phyloP scores from a whole-genome alignment of 78 protist genomes.

The Protostelium mycophagum region DNA sequence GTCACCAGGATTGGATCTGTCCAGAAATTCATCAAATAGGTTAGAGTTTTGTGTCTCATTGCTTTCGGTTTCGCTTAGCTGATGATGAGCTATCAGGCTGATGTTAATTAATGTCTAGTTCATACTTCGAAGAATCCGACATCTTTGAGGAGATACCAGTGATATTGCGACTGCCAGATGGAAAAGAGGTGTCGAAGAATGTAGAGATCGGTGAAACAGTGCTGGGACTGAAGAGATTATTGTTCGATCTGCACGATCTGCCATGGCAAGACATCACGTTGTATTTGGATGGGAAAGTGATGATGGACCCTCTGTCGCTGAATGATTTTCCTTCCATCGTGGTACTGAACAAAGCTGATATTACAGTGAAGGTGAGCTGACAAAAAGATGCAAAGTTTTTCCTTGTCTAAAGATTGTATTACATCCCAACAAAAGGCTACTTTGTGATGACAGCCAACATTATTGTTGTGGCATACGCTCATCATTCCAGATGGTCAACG shows the following conservation, averaged over 20 bases:
- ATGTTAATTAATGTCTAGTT: no score
- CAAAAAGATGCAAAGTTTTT: neutral
- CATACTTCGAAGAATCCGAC: neutral
- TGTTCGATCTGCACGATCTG: neutral
- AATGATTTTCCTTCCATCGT: neutral
- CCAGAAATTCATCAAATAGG: neutral
- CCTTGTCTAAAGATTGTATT: no score
- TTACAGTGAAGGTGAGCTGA: neutral
- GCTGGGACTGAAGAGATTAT: neutral
- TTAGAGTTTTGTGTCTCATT: neutral
- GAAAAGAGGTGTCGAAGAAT: neutral
- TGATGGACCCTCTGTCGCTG: neutral
- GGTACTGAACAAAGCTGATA: neutral
- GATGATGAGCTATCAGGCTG: no score
- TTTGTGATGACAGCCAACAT: no score
- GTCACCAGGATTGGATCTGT: neutral
- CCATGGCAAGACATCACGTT: neutral
- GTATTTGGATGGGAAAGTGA: neutral
- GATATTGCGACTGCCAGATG: neutral
- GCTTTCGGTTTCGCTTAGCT: neutral
- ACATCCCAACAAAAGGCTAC: no score
- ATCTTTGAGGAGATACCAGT: neutral
- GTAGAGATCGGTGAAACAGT: neutral
- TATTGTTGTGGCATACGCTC: no score
- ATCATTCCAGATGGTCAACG: no score